Conservation (phyloP, 805 yeast genomes). For the Metschnikowia peoriensis region DNA sequence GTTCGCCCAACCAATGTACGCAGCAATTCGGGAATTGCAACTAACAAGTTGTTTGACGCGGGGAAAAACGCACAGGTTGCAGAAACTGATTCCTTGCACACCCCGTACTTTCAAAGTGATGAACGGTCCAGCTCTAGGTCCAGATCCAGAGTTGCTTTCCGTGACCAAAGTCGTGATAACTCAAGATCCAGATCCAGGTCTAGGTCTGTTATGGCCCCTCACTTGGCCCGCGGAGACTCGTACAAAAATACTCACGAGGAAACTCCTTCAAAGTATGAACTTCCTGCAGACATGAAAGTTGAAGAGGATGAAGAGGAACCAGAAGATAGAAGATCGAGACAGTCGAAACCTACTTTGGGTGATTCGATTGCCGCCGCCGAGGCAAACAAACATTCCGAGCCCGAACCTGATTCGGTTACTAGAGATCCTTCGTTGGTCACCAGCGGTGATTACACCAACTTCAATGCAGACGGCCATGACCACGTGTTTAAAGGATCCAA, state of each 20-base stretch:
- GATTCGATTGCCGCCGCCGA: constrained; percentile 46
- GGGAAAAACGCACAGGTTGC: constrained; percentile 14
- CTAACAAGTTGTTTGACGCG: constrained; percentile 2
- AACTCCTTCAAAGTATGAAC: constrained; percentile 43
- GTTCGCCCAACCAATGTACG: constrained; percentile 10
- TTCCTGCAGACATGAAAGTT: constrained; percentile 37
- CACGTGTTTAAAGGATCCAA: constrained; percentile 15
- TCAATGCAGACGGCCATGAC: constrained; percentile 37
- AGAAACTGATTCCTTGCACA: constrained; percentile 19
- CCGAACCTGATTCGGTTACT: constrained; percentile 16
- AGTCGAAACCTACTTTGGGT: constrained; percentile 43
- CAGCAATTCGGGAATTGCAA: constrained; percentile 13
- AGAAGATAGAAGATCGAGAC: constrained; percentile 41
- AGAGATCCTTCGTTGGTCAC: constrained; percentile 42
- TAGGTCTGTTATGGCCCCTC: constrained; percentile 25
- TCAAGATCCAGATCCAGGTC: constrained; percentile 28
- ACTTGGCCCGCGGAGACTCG: constrained; percentile 76
- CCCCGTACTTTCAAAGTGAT: constrained; percentile 19
- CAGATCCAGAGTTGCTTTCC: constrained; percentile 23
- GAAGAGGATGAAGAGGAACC: constrained; percentile 28
- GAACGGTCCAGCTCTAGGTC: constrained; percentile 27
- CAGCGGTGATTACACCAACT: constrained; percentile 46
- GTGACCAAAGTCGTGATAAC: constrained; percentile 15
- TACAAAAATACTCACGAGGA: constrained; percentile 57
- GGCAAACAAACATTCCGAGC: constrained; percentile 2